Evolutionary conservation across 257 asterid genomes (phyloP), one percentile per base, ranked within the genome.

Genomic region (Ajuga chamaepitys): DNA sequence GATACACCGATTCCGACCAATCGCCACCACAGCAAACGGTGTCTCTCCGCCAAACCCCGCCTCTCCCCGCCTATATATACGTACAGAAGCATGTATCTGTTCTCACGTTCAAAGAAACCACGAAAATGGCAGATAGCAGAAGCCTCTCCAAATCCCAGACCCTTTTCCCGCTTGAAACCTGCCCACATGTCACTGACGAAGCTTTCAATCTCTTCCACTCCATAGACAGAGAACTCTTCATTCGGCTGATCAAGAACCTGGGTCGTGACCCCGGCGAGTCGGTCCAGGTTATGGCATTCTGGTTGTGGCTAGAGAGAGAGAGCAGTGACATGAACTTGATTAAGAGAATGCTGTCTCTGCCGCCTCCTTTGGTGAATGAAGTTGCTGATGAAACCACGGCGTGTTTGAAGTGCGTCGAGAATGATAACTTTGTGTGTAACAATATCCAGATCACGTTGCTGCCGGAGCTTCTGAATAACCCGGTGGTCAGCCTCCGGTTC

Each of bases 241-340:
- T 74, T 13, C 66, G 58, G 7, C 42, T 90, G 64, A 30, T 80
- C 6, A 55, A 28, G 13, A 46, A 16, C 5, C 71, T 90, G 8
- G 77, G 86, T 0, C 82, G 87, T 1, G 86, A 82, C 47, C 86
- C 86, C 7, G 55, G 38, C 3, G 83, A 82, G 58, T 82, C 95
- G 6, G 53, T 82, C 65, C 73, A 57, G 7, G 66, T 67, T 5
- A 12, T 56, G 81, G 97, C 81, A 1, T 85, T 90, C 42, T 79
- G 74, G 66, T 68, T 85, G 24, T 91, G 90, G 87, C 79, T 91
- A 0, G 96, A 88, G 55, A 58, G 51, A 25, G 78, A 70, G 5
- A 57, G 62, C 46, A 56, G 42, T 0, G 74, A 74, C 59, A 11
- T 26, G 48, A 30, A 25, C n/a, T 7, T 84, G 12, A 61, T 90